phyloP scores from a whole-genome alignment of 345 rosid genomes.

The Arabis hirsuta region DNA sequence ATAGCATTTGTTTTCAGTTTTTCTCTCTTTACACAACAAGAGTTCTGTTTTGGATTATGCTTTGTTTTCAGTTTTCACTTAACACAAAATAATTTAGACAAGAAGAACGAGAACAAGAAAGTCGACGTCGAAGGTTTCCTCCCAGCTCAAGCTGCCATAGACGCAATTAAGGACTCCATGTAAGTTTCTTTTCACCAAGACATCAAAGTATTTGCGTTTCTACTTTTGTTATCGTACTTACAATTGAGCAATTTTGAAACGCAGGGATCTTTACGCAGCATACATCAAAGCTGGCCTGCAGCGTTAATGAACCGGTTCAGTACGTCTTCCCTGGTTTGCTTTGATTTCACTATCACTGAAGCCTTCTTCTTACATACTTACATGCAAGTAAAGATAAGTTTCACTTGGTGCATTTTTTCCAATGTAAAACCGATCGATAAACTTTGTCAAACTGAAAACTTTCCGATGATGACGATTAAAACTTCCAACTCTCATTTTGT shows the following conservation, averaged over 20 bases:
- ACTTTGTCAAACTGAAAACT: neutral
- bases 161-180: slow-evolving; percentile 90
- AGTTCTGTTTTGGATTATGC: neutral
- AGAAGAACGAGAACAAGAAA: slow-evolving; percentile 97
- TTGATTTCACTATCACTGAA: slow-evolving; percentile 24
- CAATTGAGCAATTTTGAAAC: slow-evolving; percentile 16
- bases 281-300: slow-evolving; percentile 92
- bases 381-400: neutral
- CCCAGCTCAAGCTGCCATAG: slow-evolving; percentile 74
- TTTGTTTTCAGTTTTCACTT: slow-evolving; percentile 25
- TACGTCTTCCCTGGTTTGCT: slow-evolving; percentile 12
- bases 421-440: neutral
- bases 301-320: slow-evolving; percentile 39
- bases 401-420: slow-evolving; percentile 25
- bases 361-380: slow-evolving; percentile 22
- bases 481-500: neutral
- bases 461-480: slow-evolving; percentile 23
- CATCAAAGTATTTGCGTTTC: neutral
- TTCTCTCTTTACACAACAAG: neutral
- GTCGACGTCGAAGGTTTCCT: slow-evolving; percentile 91
- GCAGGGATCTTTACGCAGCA: slow-evolving; percentile 95
- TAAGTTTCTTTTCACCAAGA: slow-evolving; percentile 46
- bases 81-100: slow-evolving; percentile 56
- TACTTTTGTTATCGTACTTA: neutral
- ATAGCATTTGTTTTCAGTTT: slow-evolving; percentile 11